These are phyloP conservation scores for Periglandula ipomoeae DNA, from an alignment of 2,329 filamentous ascomycete species.

Conservation along the genomic window DNA sequence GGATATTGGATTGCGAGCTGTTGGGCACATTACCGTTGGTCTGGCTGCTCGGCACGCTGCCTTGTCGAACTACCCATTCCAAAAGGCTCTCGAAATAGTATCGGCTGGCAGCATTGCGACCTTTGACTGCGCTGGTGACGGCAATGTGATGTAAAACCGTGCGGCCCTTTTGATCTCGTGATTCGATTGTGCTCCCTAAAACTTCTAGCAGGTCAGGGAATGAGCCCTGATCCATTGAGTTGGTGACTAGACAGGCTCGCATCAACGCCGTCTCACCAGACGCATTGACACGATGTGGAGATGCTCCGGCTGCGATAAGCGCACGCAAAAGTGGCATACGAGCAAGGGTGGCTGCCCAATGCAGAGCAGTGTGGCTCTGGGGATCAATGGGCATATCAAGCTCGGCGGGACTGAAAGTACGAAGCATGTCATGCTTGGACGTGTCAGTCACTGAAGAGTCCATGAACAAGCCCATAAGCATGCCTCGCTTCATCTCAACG, in stretches of 20 bases:
- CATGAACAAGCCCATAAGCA: conserved; percentile 76
- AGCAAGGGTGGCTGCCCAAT: conserved; percentile 92
- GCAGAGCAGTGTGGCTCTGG: conserved; percentile 80
- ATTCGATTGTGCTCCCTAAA: conserved; percentile 80
- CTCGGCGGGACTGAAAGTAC: conserved; percentile 66
- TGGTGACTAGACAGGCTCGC: conserved; percentile 85
- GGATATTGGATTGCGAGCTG: conserved; percentile 34
- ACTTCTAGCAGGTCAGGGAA: conserved; percentile 89
- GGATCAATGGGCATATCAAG: conserved; percentile 88
- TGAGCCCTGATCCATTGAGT: conserved; percentile 82
- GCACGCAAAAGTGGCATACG: conserved; percentile 74
- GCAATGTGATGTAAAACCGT: conserved; percentile 96
- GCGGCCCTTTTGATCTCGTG: conserved; percentile 78
- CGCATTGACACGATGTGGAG: conserved; percentile 77
- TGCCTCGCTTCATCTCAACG: conserved; percentile 69
- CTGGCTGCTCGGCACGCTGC: conserved; percentile 51
- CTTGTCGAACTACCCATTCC: conserved; percentile 88
- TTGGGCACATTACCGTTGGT: conserved; percentile 25
- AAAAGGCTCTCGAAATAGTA: conserved; percentile 93
- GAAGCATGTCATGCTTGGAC: conserved; percentile 66
- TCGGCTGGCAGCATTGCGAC: conserved; percentile 79
- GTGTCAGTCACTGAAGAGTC: conserved; percentile 62
- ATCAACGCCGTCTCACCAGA: conserved; percentile 89
- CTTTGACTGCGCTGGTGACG: conserved; percentile 90
- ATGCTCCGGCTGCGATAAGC: conserved; percentile 76